Percentiles rank a stretch among this genome's conserved stretches.
These are phyloP conservation scores for Elymus sibiricus DNA, from an alignment of 176 grass and related monocot species.

Conservation along the genomic window DNA sequence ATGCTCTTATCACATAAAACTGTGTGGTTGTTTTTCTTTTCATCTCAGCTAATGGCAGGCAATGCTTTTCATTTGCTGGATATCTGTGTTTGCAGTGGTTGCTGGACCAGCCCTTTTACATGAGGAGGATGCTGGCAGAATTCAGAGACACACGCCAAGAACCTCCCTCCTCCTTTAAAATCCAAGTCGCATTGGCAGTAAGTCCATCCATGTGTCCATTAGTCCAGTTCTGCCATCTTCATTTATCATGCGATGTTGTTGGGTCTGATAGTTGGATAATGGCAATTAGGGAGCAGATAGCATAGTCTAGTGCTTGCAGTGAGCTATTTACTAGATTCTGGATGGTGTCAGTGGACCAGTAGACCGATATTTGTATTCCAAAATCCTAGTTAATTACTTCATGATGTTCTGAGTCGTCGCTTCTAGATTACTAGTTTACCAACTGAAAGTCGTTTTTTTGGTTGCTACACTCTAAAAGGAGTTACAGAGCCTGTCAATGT, in stretches of 20 bases:
- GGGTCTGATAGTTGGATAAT: background rate
- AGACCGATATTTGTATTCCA: background rate
- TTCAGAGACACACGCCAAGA: background rate
- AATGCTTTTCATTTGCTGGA: background rate
- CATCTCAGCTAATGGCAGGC: background rate
- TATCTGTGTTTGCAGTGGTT: slow-evolving; percentile 20
- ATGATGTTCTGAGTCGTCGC: background rate
- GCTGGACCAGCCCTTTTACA: slow-evolving; percentile 32
- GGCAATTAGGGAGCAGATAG: background rate
- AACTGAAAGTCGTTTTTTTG: background rate
- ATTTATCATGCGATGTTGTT: background rate
- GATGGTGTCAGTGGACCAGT: background rate
- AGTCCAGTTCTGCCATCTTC: background rate
- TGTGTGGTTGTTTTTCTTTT: background rate
- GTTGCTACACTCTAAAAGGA: background rate
- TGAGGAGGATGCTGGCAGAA: slow-evolving; percentile 5
- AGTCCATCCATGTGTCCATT: background rate
- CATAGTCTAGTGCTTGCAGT: background rate
- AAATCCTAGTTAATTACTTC: background rate
- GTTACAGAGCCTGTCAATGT: background rate
- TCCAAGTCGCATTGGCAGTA: slow-evolving; percentile 11
- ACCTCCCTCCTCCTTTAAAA: background rate
- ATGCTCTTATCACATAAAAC: background rate
- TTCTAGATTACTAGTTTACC: background rate
- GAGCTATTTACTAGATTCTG: background rate